Base-by-base conservation (phyloP, 257 asterid genomes). In the Agastache rugosa region DNA sequence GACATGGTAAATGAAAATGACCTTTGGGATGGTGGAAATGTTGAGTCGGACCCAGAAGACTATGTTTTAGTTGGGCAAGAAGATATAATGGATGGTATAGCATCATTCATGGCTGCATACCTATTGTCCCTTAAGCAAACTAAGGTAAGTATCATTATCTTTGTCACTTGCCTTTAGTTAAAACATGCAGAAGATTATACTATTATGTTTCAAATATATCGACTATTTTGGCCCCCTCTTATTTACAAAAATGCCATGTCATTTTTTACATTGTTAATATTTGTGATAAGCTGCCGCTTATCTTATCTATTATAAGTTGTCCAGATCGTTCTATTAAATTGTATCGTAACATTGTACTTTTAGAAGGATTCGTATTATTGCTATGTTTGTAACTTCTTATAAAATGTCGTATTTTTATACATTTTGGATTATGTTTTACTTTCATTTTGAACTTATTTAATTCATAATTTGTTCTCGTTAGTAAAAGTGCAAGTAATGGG, bases 91-190 rank as follows among this genome's bases (percentile, higher is more conserved):
- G 99, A 95, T 74, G 97, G 99, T 69, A 89, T 95, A 71, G 98
- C 99, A 19, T 84, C 97, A 79, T 95, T 92, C 90, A 95, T 95
- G 99, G 98, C 99, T 75, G 96, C 95, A 53, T 95, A 91, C 79
- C 79, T 95, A 16, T 63, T 89, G 76, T 95, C 99, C 60, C 94
- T 93, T 78, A 86, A 95, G 82, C 89, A 95, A 85, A 87, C 99
- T 8, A 95, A 93, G 96, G 99, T 91, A 76, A 61, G 61, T 11
- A 58, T 37, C 39, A 25, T 44, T 77, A 63, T 58, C 67, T 72
- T 25, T 20, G 61, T 67, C 48, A 45, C 51, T 63, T 66, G 56
- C 75, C 67, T 56, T 67, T 41, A 2, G 71, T 15, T 77, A 27
- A 41, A 47, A 20, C 37, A 45, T 75, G 68, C 54, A 31, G 58